phyloP scores from a whole-genome alignment of 805 yeast species.

The Kodamaea laetipori region DNA sequence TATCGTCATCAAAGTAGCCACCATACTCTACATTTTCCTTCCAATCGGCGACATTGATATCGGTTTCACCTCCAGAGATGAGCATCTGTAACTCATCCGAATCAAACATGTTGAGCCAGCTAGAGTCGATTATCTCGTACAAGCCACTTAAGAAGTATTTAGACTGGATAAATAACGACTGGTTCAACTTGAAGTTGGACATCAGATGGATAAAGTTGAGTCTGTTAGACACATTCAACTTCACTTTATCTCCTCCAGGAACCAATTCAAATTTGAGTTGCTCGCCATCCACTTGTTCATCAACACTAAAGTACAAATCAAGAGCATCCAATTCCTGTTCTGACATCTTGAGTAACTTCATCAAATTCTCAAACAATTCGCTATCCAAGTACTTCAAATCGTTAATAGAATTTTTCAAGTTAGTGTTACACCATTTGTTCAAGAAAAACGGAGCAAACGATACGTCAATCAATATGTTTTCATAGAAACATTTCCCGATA shows the following conservation, averaged over 20 bases:
- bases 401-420: conserved; percentile 65
- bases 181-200: conserved; percentile 78
- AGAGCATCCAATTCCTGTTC: conserved; percentile 57
- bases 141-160: conserved; percentile 70
- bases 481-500: conserved; percentile 87
- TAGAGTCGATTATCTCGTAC: conserved; percentile 62
- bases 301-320: conserved; percentile 67
- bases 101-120: conserved; percentile 85
- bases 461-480: conserved; percentile 76
- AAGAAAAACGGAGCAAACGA: conserved; percentile 86
- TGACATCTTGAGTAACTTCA: conserved; percentile 57
- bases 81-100: conserved; percentile 80
- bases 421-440: conserved; percentile 58
- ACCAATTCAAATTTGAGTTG: conserved; percentile 56
- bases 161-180: conserved; percentile 58
- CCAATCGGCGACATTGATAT: conserved; percentile 73
- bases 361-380: conserved; percentile 63
- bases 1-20: conserved; percentile 56
- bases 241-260: conserved; percentile 51
- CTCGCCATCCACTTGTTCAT: conserved; percentile 46
- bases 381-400: conserved; percentile 74
- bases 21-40: conserved; percentile 62
- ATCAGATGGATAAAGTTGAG: conserved; percentile 74
- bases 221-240: conserved; percentile 63
- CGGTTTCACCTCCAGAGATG: conserved; percentile 69